Conservation (phyloP, 306 rosid genomes). For the Glycyrrhiza uralensis region DNA sequence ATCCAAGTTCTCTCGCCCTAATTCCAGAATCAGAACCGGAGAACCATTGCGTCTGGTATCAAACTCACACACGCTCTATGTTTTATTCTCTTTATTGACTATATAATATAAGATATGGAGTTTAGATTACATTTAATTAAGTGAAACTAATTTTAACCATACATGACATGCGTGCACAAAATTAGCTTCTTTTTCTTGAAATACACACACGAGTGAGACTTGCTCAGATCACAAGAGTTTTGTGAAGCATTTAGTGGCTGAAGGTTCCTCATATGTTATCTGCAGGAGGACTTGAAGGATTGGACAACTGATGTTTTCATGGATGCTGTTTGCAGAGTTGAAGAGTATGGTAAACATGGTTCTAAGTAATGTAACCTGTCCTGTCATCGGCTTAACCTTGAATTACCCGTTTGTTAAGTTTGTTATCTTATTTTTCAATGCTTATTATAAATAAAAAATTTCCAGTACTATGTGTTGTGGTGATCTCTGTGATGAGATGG, state of each 20-base stretch:
- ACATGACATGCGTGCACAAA: not conserved
- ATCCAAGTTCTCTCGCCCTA: constrained; percentile 37
- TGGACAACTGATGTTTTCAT: constrained; percentile 79
- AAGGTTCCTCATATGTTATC: constrained; percentile 14
- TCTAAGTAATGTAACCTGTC: constrained; percentile 29
- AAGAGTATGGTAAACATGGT: constrained; percentile 50
- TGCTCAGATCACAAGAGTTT: not conserved
- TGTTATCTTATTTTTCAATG: not conserved
- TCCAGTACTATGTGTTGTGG: not conserved
- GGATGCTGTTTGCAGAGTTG: constrained; percentile 57
- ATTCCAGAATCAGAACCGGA: constrained; percentile 39
- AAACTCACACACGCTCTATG: not conserved
- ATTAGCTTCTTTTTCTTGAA: not conserved
- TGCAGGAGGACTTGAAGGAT: constrained; percentile 71
- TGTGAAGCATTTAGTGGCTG: not conserved
- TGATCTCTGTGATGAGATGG: constrained; percentile 6
- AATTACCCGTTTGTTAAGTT: not conserved
- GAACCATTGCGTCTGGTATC: constrained; percentile 47
- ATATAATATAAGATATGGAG: not conserved
- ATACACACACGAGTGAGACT: not conserved
- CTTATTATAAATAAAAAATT: not conserved
- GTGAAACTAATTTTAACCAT: not conserved
- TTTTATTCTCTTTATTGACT: not conserved
- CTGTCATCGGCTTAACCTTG: not conserved
- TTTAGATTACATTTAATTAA: not conserved